phyloP scores from a whole-genome alignment of 441 rosid genomes.

The Pelargonium fulgidum region DNA sequence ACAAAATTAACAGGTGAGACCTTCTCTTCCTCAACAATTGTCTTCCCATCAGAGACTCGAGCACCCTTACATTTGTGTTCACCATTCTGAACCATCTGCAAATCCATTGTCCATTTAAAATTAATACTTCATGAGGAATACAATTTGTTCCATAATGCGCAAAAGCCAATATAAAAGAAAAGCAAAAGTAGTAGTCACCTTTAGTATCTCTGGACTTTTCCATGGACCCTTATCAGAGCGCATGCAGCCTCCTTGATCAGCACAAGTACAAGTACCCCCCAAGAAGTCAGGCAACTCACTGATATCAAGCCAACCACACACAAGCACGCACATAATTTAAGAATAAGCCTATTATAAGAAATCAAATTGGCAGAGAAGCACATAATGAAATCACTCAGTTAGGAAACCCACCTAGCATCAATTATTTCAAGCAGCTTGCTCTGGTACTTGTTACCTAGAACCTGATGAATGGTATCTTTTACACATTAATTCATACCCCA shows the following conservation, averaged over 20 bases:
- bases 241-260: conserved; percentile 83
- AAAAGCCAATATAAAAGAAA: not conserved
- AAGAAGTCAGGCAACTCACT: conserved; percentile 94
- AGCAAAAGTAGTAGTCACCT: conserved; percentile 33
- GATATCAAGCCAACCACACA: conserved; percentile 9
- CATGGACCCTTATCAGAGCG: conserved; percentile 94
- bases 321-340: conserved; percentile 4
- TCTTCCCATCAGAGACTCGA: conserved; percentile 34
- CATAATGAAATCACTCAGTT: not conserved
- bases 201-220: conserved; percentile 68
- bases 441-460: conserved; percentile 80
- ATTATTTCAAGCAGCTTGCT: conserved; percentile 83
- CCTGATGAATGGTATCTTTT: conserved; percentile 35
- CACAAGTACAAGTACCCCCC: conserved; percentile 90
- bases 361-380: not conserved
- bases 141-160: not conserved
- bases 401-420: conserved; percentile 52
- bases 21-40: conserved; percentile 38
- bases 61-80: conserved; percentile 44
- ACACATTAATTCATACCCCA: conserved; percentile 16
- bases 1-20: conserved; percentile 12
- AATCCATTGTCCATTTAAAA: conserved; percentile 18
- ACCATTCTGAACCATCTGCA: conserved; percentile 68
- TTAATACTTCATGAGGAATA: conserved; percentile 11
- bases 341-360: not conserved